Evolutionary conservation across 169 alveolate genomes (phyloP), one percentile per base, ranked within the genome.

Genomic region (Plasmodium yoelii): DNA sequence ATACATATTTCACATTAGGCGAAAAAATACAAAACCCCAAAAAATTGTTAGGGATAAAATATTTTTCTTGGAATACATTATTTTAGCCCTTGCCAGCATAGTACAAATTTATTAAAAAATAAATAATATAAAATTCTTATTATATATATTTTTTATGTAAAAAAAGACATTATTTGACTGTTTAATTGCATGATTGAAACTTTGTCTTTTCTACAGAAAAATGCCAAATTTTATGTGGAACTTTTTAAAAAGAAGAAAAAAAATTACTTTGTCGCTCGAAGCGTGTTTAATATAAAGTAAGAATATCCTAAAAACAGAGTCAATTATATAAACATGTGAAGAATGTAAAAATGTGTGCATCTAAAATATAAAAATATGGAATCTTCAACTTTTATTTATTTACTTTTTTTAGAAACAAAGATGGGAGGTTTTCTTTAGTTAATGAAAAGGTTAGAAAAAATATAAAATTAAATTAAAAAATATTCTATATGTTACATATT

Each of bases 261-360:
- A 67, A 82, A 82, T 46, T 82, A 67, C n/a, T 82, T 82, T 34
- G 42, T 82, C 47, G 90, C 84, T 12, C 67, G 90, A 51, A 82
- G 84, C 60, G 56, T 82, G 9, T 68, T 82, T 67, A 57, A 49
- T 15, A 82, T 82, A 55, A 67, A 61, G 90, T 82, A 82, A n/a
- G 28, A 6, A 72, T 63, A 7, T 18, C 13, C 22, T 10, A 13
- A 9, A 9, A 9, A 26, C 10, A 63, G 6, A 13, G 9, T 63
- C 5, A 63, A 28, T 7, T 28, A 10, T 19, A 63, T 19, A 9
- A 9, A 26, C 24, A 63, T 63, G 24, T 63, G 53, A 9, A 0
- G n/a, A 13, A 15, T 56, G 64, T 47, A 67, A 0, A 10, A 9
- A 67, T 18, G 34, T 28, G 28, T 61, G 19, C 19, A 28, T 61